Conservation (phyloP, 2,329 filamentous ascomycete genomes). For the Fusarium sp. region DNA sequence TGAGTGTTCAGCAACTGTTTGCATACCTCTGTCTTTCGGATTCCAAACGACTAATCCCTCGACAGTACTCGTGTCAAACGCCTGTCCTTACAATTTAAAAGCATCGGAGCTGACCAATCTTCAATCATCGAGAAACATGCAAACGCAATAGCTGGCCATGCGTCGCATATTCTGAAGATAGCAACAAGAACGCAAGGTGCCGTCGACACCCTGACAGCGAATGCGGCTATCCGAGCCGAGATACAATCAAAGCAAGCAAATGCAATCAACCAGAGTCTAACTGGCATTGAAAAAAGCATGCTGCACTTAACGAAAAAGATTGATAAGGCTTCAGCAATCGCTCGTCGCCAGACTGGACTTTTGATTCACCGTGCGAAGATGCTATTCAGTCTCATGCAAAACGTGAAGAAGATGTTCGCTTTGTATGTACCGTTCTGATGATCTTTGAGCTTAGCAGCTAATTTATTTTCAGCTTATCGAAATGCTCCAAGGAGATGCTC, state of each 20-base stretch:
- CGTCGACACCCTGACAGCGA: not conserved
- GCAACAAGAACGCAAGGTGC: not conserved
- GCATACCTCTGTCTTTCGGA: fast-evolving
- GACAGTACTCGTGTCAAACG: not conserved
- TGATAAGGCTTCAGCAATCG: not conserved
- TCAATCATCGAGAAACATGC: not conserved
- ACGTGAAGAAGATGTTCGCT: not conserved
- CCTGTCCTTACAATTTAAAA: not conserved
- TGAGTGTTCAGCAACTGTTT: not conserved
- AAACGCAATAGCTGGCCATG: not conserved
- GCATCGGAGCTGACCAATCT: not conserved
- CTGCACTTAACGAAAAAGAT: not conserved
- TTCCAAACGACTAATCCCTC: not conserved
- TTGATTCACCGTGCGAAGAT: not conserved
- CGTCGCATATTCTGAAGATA: not conserved
- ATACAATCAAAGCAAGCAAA: not conserved
- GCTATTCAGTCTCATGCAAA: not conserved
- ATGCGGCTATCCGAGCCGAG: fast-evolving
- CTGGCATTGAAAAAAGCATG: not conserved
- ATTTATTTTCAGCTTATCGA: not conserved
- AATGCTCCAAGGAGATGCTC: not conserved
- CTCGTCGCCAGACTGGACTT: not conserved
- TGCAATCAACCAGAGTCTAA: not conserved
- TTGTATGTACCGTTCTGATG: not conserved
- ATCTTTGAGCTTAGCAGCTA: fast-evolving